A percentile compares a stretch with the other conserved stretches of the same genome.
phyloP scores from a whole-genome alignment of 257 asterid species.

The Scutellaria baicalensis region DNA sequence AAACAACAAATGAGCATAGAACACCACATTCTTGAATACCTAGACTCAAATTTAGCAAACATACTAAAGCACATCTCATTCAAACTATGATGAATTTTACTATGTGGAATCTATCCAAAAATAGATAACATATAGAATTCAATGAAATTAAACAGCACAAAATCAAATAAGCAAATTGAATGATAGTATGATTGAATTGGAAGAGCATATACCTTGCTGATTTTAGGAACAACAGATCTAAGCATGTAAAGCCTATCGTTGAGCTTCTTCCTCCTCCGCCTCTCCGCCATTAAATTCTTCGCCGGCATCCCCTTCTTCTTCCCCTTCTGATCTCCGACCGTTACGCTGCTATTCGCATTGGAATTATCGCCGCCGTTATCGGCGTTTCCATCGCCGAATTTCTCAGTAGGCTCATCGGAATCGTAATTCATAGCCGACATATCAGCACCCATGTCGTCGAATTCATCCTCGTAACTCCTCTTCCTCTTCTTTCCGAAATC shows the following conservation, averaged over 20 bases:
- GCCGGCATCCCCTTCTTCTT: slow-evolving; percentile 63
- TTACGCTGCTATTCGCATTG: slow-evolving; percentile 25
- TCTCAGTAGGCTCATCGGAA: slow-evolving; percentile 36
- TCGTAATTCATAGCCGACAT: slow-evolving; percentile 32
- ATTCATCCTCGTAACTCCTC: slow-evolving; percentile 15
- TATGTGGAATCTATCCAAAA: not conserved
- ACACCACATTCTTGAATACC: not conserved
- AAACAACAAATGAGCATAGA: not conserved
- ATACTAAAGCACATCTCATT: not conserved
- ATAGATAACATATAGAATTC: not conserved
- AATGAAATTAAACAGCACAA: not conserved
- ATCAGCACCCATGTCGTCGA: slow-evolving; percentile 26
- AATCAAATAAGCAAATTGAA: not conserved
- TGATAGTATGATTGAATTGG: not conserved
- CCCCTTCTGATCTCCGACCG: slow-evolving; percentile 36
- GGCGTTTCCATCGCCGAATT: slow-evolving; percentile 18
- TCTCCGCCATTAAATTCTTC: slow-evolving; percentile 71
- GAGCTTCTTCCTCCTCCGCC: slow-evolving; percentile 73
- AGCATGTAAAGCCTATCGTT: slow-evolving; percentile 74
- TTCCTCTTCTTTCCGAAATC: slow-evolving; percentile 29
- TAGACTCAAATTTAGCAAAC: not conserved
- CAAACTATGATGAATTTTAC: not conserved
- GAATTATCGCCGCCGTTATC: slow-evolving; percentile 26
- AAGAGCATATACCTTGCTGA: slow-evolving; percentile 51
- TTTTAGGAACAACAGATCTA: slow-evolving; percentile 68